Evolutionary conservation across 306 rosid genomes (phyloP).

Genomic region (Castanea sativa): DNA sequence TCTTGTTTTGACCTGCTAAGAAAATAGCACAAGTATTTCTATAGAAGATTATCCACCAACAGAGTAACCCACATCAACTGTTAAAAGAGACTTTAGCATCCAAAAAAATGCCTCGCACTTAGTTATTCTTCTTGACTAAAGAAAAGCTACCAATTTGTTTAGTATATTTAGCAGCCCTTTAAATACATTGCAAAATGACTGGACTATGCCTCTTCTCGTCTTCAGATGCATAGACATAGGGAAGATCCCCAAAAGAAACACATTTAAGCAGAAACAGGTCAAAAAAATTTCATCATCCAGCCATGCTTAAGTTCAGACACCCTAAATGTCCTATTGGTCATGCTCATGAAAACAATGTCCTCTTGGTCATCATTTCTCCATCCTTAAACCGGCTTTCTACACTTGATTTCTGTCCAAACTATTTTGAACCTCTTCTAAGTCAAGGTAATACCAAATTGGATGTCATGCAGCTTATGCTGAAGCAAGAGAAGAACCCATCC

Average conservation of each 20-base stretch:
- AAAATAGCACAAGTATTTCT: not conserved
- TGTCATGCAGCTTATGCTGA: not conserved
- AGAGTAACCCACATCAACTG: not conserved
- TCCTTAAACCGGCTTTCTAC: not conserved
- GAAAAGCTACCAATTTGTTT: not conserved
- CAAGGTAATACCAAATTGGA: not conserved
- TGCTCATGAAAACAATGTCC: too few relatives aligned
- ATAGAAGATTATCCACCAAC: not conserved
- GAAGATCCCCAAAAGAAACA: not conserved
- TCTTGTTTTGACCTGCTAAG: not conserved
- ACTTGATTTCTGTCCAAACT: not conserved
- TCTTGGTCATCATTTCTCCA: not conserved
- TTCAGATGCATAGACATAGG: not conserved
- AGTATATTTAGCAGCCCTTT: not conserved
- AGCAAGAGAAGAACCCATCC: not conserved
- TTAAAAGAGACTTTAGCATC: not conserved
- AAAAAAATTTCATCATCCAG: not conserved
- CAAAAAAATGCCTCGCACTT: not conserved
- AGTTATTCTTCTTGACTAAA: not conserved
- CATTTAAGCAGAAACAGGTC: not conserved
- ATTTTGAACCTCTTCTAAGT: not conserved
- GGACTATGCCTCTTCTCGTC: not conserved
- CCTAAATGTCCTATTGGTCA: not conserved
- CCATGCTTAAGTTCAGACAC: not conserved
- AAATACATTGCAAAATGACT: not conserved